A percentile compares a stretch with the other conserved stretches of the same genome.
Conservation (phyloP, 208 protist genomes). For the Wallacemonas sp. region DNA sequence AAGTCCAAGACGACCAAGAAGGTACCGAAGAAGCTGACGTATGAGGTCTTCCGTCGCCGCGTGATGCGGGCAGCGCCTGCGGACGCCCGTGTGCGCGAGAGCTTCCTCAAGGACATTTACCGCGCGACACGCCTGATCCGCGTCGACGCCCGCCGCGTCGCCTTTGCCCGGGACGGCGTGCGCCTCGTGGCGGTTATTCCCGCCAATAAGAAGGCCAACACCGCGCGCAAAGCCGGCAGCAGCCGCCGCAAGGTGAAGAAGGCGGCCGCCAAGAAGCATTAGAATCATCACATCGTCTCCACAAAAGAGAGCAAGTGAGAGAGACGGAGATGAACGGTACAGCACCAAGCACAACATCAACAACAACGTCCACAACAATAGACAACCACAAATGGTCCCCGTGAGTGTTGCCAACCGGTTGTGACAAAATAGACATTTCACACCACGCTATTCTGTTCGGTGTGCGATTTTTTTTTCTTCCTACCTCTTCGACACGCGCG, state of each 20-base stretch:
- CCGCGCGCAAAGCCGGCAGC: constrained; percentile 1
- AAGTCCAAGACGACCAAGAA: constrained; percentile 1
- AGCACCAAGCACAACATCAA: too few species aligned
- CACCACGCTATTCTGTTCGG: too few species aligned
- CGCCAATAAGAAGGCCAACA: constrained; percentile 9
- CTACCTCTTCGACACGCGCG: too few species aligned
- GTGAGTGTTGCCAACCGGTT: too few species aligned
- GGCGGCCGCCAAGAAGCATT: constrained; percentile 1
- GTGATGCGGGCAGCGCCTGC: constrained; percentile 22
- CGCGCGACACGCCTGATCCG: constrained; percentile 34
- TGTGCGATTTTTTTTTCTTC: too few species aligned
- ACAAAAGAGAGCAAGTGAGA: too few species aligned
- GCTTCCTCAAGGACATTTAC: constrained; percentile 18
- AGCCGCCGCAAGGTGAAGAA: constrained; percentile 17
- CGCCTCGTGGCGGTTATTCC: background rate
- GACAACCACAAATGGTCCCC: too few species aligned
- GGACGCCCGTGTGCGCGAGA: constrained; percentile 3
- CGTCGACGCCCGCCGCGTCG: constrained; percentile 9
- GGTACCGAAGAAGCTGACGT: constrained; percentile 20
- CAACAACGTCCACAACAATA: too few species aligned
- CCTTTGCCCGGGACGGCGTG: background rate
- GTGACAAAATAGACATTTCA: too few species aligned
- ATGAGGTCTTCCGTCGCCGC: constrained; percentile 22
- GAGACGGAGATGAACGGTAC: too few species aligned
- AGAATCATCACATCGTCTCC: too few species aligned